These are phyloP conservation scores for Aspergillus carlsbadensis DNA, from an alignment of 495 filamentous ascomycete species.

Conservation along the genomic window DNA sequence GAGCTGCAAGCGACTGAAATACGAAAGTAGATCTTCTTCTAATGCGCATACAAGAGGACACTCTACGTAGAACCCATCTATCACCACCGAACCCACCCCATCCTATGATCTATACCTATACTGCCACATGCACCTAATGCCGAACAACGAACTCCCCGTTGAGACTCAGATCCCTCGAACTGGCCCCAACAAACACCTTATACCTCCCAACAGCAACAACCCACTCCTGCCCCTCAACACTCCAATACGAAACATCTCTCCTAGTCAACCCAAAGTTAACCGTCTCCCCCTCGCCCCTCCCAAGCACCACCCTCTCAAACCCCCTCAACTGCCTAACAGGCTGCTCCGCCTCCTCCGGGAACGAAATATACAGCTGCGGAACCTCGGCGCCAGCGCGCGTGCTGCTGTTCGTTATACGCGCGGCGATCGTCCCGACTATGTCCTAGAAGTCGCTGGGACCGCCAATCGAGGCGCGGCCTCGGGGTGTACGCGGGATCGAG, in stretches of 20 bases:
- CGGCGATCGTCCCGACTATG: conserved; percentile 45
- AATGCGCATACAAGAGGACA: too few relatives aligned
- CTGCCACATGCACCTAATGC: too few relatives aligned
- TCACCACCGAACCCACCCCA: too few relatives aligned
- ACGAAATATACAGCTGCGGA: conserved; percentile 64
- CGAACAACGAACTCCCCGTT: too few relatives aligned
- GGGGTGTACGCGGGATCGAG: too few relatives aligned
- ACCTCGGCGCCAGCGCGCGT: conserved; percentile 53
- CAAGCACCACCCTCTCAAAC: conserved; percentile 58
- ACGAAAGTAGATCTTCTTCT: too few relatives aligned
- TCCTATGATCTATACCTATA: too few relatives aligned
- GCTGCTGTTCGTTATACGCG: conserved; percentile 51
- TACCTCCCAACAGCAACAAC: conserved; percentile 50
- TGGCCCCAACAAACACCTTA: conserved; percentile 54
- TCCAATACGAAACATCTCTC: conserved; percentile 68
- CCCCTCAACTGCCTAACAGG: conserved; percentile 50
- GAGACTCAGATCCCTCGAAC: conserved; percentile 9
- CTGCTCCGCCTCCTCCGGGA: conserved; percentile 36
- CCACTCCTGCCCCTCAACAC: conserved; percentile 61
- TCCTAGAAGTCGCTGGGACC: conserved; percentile 61
- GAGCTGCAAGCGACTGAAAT: too few relatives aligned
- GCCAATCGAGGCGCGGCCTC: conserved; percentile 47
- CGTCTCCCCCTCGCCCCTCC: conserved; percentile 36
- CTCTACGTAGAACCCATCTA: too few relatives aligned
- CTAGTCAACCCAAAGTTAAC: conserved; percentile 57